A percentile compares a stretch with the other conserved stretches of the same genome.
phyloP scores from a whole-genome alignment of 495 filamentous ascomycete species.

The Glutinoglossum americanum region DNA sequence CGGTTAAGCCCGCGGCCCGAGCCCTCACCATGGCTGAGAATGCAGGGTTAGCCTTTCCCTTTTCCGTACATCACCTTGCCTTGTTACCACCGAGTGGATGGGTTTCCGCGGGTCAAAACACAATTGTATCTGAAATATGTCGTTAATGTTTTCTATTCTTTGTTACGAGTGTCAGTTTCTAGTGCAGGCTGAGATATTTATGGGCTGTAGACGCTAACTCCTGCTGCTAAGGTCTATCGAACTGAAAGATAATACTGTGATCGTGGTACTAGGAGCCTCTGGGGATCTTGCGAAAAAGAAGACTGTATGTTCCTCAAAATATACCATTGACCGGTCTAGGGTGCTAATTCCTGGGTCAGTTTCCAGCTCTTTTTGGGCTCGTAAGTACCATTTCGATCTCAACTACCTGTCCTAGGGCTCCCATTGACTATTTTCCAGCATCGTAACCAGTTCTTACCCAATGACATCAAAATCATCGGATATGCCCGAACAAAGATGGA shows the following conservation, averaged over 20 bases:
- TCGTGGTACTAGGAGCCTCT: conserved; percentile 91
- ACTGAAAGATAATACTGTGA: conserved; percentile 95
- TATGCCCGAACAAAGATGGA: conserved; percentile 99
- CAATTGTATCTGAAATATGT: not conserved
- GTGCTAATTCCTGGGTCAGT: conserved; percentile 32
- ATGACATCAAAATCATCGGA: conserved; percentile 91
- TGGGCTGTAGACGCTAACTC: not conserved
- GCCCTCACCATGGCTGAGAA: conserved; percentile 31
- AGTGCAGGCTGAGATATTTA: conserved; percentile 6
- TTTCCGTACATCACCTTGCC: conserved; percentile 7
- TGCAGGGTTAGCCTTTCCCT: conserved; percentile 38
- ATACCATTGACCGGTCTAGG: conserved; percentile 4
- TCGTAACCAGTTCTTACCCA: conserved; percentile 95
- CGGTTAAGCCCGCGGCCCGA: not conserved
- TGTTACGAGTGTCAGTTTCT: not conserved
- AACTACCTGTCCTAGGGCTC: not conserved
- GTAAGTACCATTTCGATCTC: conserved; percentile 37
- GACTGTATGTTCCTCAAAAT: conserved; percentile 42
- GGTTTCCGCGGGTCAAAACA: conserved; percentile 10
- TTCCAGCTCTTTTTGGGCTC: conserved; percentile 93
- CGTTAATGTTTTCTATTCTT: not conserved
- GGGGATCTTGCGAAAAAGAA: conserved; percentile 99
- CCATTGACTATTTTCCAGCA: conserved; percentile 31
- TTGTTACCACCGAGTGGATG: conserved; percentile 2
- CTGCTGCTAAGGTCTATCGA: conserved; percentile 44